Conservation (phyloP, 768 basidiomycete species). For the Pilatotrama ljubarskyi region DNA sequence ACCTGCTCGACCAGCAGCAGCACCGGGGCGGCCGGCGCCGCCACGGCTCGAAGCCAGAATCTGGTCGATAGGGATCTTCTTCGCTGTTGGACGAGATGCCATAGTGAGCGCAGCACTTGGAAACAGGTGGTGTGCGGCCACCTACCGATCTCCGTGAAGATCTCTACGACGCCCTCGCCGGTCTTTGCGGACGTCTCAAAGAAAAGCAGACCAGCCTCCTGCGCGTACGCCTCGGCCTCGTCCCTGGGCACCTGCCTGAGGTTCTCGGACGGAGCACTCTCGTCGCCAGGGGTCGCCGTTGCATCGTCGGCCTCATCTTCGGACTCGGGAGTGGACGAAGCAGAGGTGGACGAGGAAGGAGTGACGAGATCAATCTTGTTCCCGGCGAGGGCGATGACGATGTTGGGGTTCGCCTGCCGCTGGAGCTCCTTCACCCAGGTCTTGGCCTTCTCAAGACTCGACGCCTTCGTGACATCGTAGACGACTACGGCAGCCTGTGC, state of each 20-base stretch:
- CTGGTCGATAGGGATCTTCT: constrained; percentile 91
- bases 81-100: constrained; percentile 46
- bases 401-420: constrained; percentile 97
- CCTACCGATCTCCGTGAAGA: constrained; percentile 97
- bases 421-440: constrained; percentile 99
- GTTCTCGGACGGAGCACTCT: constrained; percentile 56
- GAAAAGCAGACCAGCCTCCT: constrained; percentile 92
- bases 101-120: constrained; percentile 1
- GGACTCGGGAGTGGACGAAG: constrained; percentile 59
- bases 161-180: constrained; percentile 91
- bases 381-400: constrained; percentile 96
- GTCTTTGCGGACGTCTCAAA: constrained; percentile 99
- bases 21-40: constrained; percentile 61
- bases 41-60: constrained; percentile 84
- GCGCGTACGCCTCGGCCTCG: constrained; percentile 95
- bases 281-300: constrained; percentile 84
- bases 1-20: constrained; percentile 52
- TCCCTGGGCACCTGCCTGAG: constrained; percentile 89
- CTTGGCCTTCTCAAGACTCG: constrained; percentile 97
- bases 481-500: constrained; percentile 98
- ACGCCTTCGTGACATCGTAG: constrained; percentile 95
- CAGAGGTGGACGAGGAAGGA: constrained; percentile 52
- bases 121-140: constrained; percentile 6
- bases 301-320: constrained; percentile 93
- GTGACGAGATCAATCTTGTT: constrained; percentile 96